Evolutionary conservation across 305 asterid species (phyloP), one percentile per base, ranked within the genome.

Genomic region (Fraxinus albicans): DNA sequence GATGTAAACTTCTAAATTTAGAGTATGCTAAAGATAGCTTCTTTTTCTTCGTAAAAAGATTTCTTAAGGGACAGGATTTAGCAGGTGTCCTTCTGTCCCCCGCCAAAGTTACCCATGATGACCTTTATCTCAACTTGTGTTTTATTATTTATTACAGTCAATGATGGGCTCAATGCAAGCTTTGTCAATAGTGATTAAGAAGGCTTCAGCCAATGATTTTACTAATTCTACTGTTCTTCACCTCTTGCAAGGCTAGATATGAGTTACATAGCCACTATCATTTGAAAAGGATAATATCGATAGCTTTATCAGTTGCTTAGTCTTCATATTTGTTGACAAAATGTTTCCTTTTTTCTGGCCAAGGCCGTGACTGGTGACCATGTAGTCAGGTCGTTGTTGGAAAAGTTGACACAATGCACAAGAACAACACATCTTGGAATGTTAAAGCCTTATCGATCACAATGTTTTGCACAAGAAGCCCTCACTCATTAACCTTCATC

Each of bases 341-440:
- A 34, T 36, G 17, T 25, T 77, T 75, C 63, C 38, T 53, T 50
- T 80, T 89, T 77, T 25, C 90, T 93, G 99, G 98, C 98, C 79
- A 94, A 91, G 90, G 98, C 95, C 88, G 91, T 94, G 99, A 97
- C 97, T 75, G 98, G 98, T 83, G 97, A 94, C 85, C 98, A 92
- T 76, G 92, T 92, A 73, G 98, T 94, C 84, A 90, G 98, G 86
- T 96, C 98, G 44, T 87, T 94, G 89, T 89, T 93, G 88, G 99
- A 96, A 85, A 94, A 91, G 91, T 92, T 94, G 98, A 90, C 91
- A 53, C 93, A 92, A 47, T 90, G 92, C 81, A 97, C 99, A 85
- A 96, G 90, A 89, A 93, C 91, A 83, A 94, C 99, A 23, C 94
- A 94, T 82, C 97, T 94, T 86, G 91, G 92, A 87, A 94, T 96